Percentiles rank a stretch among this genome's conserved stretches.
Conservation (phyloP, 2,329 filamentous ascomycete species). For the Paramyrothecium roridum region DNA sequence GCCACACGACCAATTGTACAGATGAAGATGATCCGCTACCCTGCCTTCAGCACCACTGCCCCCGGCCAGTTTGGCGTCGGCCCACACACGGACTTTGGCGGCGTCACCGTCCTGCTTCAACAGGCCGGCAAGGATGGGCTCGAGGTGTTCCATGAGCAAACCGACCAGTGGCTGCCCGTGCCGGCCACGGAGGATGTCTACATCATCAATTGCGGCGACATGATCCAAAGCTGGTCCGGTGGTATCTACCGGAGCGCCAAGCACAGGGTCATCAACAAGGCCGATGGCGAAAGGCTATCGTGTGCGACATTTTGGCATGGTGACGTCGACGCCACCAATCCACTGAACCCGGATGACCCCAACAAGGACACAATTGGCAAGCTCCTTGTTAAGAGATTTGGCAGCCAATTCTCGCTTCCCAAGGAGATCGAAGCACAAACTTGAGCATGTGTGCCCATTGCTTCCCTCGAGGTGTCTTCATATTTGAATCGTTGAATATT, state of each 20-base stretch:
- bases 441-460: no score
- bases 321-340: constrained; percentile 18
- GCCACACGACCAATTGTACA: constrained; percentile 13
- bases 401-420: constrained; percentile 5
- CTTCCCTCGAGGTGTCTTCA: no score
- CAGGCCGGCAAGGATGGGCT: constrained; percentile 22
- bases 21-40: constrained; percentile 21
- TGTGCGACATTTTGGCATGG: constrained; percentile 19
- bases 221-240: constrained; percentile 27
- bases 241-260: constrained; percentile 23
- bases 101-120: constrained; percentile 24
- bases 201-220: constrained; percentile 35
- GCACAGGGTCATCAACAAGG: constrained; percentile 24
- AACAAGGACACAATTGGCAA: constrained; percentile 16
- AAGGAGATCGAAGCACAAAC: constrained; percentile 1
- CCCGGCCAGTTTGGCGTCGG: constrained; percentile 15
- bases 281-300: constrained; percentile 15
- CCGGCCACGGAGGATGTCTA: constrained; percentile 24
- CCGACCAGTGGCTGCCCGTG: constrained; percentile 23
- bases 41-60: constrained; percentile 5
- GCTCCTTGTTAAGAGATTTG: constrained; percentile 15
- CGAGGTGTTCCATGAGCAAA: constrained; percentile 20
- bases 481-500: no score
- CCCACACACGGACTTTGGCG: constrained; percentile 26
- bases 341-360: constrained; percentile 11